A percentile compares a stretch with the other conserved stretches of the same genome.
These are phyloP conservation scores for Austroboletus rostrupii DNA, from an alignment of 1,284 basidiomycete species.

Conservation along the genomic window DNA sequence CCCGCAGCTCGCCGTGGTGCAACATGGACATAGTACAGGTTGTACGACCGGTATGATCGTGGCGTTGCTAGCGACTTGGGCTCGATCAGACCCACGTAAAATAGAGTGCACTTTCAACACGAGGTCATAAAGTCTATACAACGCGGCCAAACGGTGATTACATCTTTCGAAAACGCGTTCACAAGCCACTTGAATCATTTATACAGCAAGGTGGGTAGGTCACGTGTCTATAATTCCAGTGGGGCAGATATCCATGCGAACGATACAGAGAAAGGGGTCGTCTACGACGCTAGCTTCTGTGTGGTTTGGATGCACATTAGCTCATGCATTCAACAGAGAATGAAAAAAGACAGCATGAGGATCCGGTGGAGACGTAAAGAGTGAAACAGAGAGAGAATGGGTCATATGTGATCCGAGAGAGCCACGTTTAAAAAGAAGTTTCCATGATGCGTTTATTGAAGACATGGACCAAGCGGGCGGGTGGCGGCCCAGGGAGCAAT, in stretches of 20 bases:
- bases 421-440: conserved; percentile 6
- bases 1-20: too few relatives aligned
- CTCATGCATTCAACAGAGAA: conserved; percentile 2
- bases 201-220: background rate
- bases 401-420: background rate
- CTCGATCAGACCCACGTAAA: background rate
- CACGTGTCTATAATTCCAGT: background rate
- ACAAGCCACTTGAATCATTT: background rate
- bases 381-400: background rate
- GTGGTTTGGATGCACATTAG: background rate
- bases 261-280: background rate
- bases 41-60: too few relatives aligned
- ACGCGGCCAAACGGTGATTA: conserved; percentile 6
- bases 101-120: background rate
- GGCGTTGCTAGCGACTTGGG: too few relatives aligned
- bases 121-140: background rate
- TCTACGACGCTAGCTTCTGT: conserved; percentile 6
- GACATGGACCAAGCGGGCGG: background rate
- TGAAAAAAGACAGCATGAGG: background rate
- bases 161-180: background rate
- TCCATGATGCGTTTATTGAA: conserved; percentile 9
- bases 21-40: too few relatives aligned
- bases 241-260: background rate
- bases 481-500: background rate
- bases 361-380: background rate